A percentile compares a stretch with the other conserved stretches of the same genome.
Conservation (phyloP, 345 rosid genomes). For the Aquilaria sinensis region DNA sequence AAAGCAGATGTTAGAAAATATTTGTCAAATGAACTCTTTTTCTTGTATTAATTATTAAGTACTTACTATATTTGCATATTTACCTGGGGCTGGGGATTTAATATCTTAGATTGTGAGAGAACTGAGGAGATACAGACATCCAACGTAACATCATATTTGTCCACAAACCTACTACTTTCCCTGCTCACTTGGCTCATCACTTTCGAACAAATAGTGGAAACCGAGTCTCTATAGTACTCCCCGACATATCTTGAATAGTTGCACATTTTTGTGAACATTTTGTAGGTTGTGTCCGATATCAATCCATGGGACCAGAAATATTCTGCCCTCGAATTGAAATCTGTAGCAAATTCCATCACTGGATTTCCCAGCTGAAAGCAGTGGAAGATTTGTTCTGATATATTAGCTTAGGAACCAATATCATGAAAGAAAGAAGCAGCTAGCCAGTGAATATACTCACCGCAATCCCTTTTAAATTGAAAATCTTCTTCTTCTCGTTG, state of each 20-base stretch:
- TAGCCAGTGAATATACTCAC: constrained; percentile 28
- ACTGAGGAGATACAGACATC: constrained; percentile 63
- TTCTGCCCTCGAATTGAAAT: constrained; percentile 71
- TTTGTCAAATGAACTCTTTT: too few species aligned
- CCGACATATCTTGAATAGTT: constrained; percentile 62
- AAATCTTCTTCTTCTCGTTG: constrained; percentile 46
- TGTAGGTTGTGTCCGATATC: constrained; percentile 61
- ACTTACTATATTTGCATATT: too few species aligned
- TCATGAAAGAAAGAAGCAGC: background rate
- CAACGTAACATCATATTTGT: constrained; percentile 67
- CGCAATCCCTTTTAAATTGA: constrained; percentile 66
- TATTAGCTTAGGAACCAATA: background rate
- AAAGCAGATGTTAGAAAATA: background rate
- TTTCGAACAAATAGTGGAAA: constrained; percentile 43
- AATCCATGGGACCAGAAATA: constrained; percentile 80
- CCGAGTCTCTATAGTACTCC: constrained; percentile 46
- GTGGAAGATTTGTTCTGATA: background rate
- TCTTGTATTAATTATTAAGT: too few species aligned
- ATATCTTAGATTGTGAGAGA: constrained; percentile 42
- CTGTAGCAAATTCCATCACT: constrained; percentile 53
- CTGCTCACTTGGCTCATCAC: constrained; percentile 52
- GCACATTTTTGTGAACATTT: constrained; percentile 51
- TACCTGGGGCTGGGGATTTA: constrained; percentile 33
- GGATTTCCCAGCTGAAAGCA: constrained; percentile 59
- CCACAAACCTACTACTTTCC: constrained; percentile 67